Conservation (phyloP, 1,139 yeast species). For the Suhomyces panamericanus region DNA sequence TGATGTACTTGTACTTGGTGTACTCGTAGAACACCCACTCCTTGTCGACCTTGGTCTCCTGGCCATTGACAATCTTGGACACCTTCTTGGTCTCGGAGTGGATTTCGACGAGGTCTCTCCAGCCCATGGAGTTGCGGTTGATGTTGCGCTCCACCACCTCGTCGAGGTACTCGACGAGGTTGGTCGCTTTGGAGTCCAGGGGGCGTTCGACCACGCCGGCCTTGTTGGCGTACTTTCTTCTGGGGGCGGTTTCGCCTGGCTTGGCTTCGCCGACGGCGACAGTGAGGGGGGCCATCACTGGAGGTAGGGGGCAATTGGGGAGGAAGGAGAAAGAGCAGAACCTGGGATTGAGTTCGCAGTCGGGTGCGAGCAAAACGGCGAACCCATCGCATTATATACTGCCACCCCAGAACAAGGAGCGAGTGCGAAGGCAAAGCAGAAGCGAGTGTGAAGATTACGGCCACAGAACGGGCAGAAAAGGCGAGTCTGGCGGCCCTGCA, state of each 20-base stretch:
- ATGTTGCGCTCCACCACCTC: constrained; percentile 66
- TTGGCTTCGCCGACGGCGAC: constrained; percentile 81
- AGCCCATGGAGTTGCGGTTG: constrained; percentile 62
- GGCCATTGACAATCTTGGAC: constrained; percentile 76
- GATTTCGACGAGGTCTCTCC: constrained; percentile 72
- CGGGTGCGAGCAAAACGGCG: constrained; percentile 4
- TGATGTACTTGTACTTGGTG: constrained; percentile 66
- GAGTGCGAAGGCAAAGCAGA: neutral
- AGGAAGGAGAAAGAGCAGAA: neutral
- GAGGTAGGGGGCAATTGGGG: neutral
- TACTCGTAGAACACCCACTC: constrained; percentile 86
- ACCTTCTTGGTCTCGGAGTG: constrained; percentile 77
- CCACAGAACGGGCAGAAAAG: neutral
- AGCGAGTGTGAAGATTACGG: constrained; percentile 11
- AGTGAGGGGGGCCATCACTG: constrained; percentile 37
- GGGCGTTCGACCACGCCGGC: constrained; percentile 61
- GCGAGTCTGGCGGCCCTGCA: too few species aligned
- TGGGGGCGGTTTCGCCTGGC: constrained; percentile 88
- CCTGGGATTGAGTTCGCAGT: neutral
- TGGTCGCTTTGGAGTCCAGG: constrained; percentile 55
- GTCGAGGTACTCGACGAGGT: constrained; percentile 67
- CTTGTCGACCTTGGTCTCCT: constrained; percentile 69
- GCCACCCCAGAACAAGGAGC: neutral
- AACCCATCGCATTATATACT: constrained; percentile 10
- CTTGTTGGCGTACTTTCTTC: constrained; percentile 68